Evolutionary conservation across 2,329 filamentous ascomycete genomes (phyloP).

Genomic region (Venturia oleaginea): DNA sequence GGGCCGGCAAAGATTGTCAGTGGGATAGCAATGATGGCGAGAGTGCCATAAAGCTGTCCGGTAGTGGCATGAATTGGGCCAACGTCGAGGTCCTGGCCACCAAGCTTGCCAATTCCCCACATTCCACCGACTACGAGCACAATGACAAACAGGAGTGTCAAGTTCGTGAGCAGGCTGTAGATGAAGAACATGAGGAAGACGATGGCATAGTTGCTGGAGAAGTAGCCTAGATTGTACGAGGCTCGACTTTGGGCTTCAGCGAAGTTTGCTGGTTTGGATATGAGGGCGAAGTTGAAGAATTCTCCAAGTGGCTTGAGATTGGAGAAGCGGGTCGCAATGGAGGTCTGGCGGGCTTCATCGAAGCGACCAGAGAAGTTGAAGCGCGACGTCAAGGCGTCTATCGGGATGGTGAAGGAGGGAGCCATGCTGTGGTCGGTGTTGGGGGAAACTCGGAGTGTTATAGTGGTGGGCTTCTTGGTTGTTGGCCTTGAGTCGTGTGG

Average conservation of each 20-base stretch:
- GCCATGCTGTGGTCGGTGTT: slow-evolving; percentile 5
- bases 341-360: slow-evolving; percentile 69
- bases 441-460: not conserved
- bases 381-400: slow-evolving; percentile 84
- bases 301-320: slow-evolving; percentile 87
- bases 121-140: slow-evolving; percentile 77
- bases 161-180: slow-evolving; percentile 88
- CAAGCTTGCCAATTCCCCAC: slow-evolving; percentile 83
- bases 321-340: slow-evolving; percentile 73
- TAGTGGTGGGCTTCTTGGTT: not conserved
- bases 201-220: slow-evolving; percentile 95
- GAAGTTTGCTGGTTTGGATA: slow-evolving; percentile 92
- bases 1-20: slow-evolving; percentile 79
- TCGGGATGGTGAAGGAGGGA: slow-evolving; percentile 66
- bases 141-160: slow-evolving; percentile 82
- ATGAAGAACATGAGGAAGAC: slow-evolving; percentile 93
- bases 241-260: slow-evolving; percentile 80
- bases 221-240: slow-evolving; percentile 96
- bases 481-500: slow-evolving; percentile 7
- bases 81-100: slow-evolving; percentile 79
- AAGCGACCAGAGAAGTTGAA: slow-evolving; percentile 82
- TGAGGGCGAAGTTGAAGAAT: slow-evolving; percentile 90
- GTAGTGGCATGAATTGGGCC: slow-evolving; percentile 75
- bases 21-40: slow-evolving; percentile 75
- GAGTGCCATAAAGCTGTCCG: slow-evolving; percentile 86